Percentiles rank a stretch among this genome's conserved stretches.
Conservation (phyloP, 2,329 filamentous ascomycete genomes). For the Hymenoscyphus infarciens region DNA sequence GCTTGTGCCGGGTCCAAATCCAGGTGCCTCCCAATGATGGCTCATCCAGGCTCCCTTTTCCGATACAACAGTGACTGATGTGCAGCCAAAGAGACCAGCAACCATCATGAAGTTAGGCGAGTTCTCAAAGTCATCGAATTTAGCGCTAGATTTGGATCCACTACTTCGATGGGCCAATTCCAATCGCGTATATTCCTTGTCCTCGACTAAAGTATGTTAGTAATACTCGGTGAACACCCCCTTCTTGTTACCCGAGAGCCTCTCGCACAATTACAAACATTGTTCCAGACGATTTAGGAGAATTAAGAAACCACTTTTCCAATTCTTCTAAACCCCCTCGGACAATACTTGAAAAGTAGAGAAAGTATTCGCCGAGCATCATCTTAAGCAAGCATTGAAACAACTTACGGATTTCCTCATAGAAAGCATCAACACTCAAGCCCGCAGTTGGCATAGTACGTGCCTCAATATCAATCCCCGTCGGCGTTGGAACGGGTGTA, state of each 20-base stretch:
- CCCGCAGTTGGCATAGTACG: background rate
- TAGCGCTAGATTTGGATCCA: background rate
- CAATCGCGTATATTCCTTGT: background rate
- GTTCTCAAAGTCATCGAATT: background rate
- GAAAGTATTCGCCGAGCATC: too few relatives aligned
- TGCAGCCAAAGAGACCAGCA: conserved; percentile 6
- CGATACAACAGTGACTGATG: conserved; percentile 1
- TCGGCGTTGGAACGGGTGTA: background rate
- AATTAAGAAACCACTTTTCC: too few relatives aligned
- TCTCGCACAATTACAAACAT: too few relatives aligned
- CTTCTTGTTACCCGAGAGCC: too few relatives aligned
- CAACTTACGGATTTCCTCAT: conserved; percentile 3
- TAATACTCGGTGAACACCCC: background rate
- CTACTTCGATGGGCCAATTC: background rate
- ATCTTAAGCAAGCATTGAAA: background rate
- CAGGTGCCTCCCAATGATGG: conserved; percentile 6
- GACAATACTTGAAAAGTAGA: too few relatives aligned
- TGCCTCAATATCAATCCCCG: background rate
- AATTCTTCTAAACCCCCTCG: too few relatives aligned
- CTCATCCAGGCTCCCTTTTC: conserved; percentile 6
- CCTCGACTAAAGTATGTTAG: background rate
- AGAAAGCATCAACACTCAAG: background rate
- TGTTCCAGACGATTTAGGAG: too few relatives aligned
- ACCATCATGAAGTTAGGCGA: background rate
- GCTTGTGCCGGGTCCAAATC: background rate